A percentile compares a stretch with the other conserved stretches of the same genome.
Conservation (phyloP, 228 moss, liverwort and hornwort genomes). For the Sphagnum fallax region DNA sequence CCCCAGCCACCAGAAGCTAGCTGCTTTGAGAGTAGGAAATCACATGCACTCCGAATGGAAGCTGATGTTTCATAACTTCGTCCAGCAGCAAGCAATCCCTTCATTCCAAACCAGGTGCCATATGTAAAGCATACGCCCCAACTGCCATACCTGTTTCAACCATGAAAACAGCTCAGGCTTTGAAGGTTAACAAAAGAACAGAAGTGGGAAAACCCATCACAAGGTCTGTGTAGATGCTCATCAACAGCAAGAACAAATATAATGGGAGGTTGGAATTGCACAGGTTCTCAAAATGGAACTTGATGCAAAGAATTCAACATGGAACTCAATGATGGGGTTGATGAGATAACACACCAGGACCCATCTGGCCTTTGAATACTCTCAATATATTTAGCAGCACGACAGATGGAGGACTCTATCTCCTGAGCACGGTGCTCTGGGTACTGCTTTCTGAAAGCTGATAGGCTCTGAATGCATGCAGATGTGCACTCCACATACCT, state of each 20-base stretch:
- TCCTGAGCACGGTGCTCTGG: conserved; percentile 73
- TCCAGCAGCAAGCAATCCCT: conserved; percentile 74
- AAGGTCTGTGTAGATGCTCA: too few species aligned
- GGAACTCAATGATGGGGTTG: too few species aligned
- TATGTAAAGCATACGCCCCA: conserved; percentile 98
- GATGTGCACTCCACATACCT: conserved; percentile 94
- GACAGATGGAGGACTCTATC: conserved; percentile 51
- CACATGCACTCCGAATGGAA: conserved; percentile 67
- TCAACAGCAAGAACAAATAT: too few species aligned
- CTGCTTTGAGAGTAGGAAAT: conserved; percentile 80
- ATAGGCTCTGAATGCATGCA: conserved; percentile 59
- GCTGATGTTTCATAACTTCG: conserved; percentile 72
- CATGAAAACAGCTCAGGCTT: background rate
- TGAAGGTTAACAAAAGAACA: too few species aligned
- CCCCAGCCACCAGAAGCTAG: conserved; percentile 89
- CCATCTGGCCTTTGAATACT: conserved; percentile 70
- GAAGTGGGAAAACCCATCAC: too few species aligned
- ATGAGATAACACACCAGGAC: conserved; percentile 54
- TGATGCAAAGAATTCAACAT: too few species aligned
- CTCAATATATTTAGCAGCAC: conserved; percentile 56
- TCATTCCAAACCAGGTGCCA: conserved; percentile 76
- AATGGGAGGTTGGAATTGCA: too few species aligned
- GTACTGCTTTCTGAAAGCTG: conserved; percentile 63
- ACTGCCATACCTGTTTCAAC: conserved; percentile 66
- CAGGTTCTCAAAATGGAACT: too few species aligned